These are phyloP conservation scores for Apiospora rasikravindrae DNA, from an alignment of 2,329 filamentous ascomycete species.

Conservation along the genomic window DNA sequence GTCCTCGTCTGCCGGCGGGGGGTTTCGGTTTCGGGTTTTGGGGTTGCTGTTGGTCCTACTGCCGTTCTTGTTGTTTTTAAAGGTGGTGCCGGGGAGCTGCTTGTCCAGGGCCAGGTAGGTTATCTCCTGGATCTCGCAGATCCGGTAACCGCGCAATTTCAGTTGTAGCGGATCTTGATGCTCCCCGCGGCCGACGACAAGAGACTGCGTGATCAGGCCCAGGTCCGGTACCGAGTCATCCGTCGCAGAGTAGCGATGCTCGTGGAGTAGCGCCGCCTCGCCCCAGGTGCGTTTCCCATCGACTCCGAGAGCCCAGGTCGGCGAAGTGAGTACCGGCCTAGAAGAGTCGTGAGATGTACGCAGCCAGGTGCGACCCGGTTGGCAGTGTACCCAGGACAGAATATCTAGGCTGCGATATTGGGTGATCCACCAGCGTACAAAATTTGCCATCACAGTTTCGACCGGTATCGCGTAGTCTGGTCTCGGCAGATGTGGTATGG, in stretches of 20 bases:
- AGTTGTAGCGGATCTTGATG: neutral
- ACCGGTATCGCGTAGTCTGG: neutral
- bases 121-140: neutral
- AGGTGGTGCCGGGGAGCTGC: neutral
- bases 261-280: neutral
- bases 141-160: neutral
- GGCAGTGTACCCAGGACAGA: conserved; percentile 15
- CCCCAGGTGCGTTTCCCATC: conserved; percentile 17
- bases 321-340: neutral
- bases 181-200: too few relatives aligned
- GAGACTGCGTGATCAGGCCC: neutral
- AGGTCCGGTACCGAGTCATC: neutral
- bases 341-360: neutral
- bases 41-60: neutral
- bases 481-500: neutral
- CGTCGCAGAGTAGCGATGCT: neutral
- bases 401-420: conserved; percentile 8
- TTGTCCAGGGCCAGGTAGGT: neutral
- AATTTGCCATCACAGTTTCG: neutral
- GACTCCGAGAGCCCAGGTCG: neutral
- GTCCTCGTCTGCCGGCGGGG: neutral
- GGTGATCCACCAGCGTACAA: conserved; percentile 1
- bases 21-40: neutral
- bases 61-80: neutral
- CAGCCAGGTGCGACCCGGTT: neutral